Base-by-base conservation (phyloP, 441 rosid genomes). In the Lepidium campestre region DNA sequence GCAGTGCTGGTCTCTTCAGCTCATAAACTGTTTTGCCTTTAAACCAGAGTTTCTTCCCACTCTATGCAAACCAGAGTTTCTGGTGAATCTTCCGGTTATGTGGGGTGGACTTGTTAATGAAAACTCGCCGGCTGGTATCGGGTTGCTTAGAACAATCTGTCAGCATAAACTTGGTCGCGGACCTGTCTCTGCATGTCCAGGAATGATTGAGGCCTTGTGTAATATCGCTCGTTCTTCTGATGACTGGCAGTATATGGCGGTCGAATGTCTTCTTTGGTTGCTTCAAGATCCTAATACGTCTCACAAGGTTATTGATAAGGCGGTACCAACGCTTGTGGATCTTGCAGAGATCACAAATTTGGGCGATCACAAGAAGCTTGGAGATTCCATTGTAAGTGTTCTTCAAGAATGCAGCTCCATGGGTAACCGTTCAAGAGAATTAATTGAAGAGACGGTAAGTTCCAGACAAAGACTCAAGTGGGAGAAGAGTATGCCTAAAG, bases 21-120 rank as follows among this genome's bases (percentile, higher is more conserved):
- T 93, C 52, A 93, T 93, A 22, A 93, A 93, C 76, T 93, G 96
- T 73, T 90, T 87, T 55, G 98, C 97, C 14, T 89, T 93, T 73
- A 90, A 93, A 66, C 86, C 98, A 0, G 96, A 93, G 80, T 90
- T 93, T 84, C 93, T 90, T 78, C 88, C 95, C 10, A 75, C 83
- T 41, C 78, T 93, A 34, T 89, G 96, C 79, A 90, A 85, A 72
- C 85, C 92, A 8, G 97, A 90, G 71, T 93, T 88, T 79, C 76
- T 93, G 20, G 81, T 77, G 29, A 93, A 85, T 75, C 80, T 93
- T 64, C 96, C 98, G 0, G 95, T 88, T 65, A 88, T 93, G 97
- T 93, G 98, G 97, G 98, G 97, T n/a, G 98, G 97, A 56, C 96
- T 93, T 59, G 97, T 90, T 17, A 93, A 90, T 62, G 98, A 93